Evolutionary conservation across 2,329 filamentous ascomycete species (phyloP), one percentile per base, ranked within the genome.

Genomic region (Claviceps sorghi): DNA sequence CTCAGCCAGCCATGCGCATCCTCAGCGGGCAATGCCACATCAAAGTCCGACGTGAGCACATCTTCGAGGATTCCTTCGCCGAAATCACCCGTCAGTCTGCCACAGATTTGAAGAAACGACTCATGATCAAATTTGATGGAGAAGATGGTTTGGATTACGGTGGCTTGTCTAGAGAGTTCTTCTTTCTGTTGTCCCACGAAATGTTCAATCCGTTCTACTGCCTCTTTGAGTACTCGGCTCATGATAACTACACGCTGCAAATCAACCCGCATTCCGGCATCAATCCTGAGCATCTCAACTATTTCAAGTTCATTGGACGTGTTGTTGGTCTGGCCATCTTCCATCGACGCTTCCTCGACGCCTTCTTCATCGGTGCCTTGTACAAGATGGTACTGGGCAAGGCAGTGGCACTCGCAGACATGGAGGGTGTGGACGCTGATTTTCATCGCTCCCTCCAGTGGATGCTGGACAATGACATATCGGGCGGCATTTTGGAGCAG

Each of bases 191-290:
- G 52, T 97, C 91, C 17, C 93, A 98, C 72, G 93, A 98, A 74
- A 98, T 98, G 93, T 98, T 98, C 75, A 98, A 98, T 69, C 93
- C 93, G 34, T 98, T 98, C 73, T 98, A 98, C 74, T 98, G 93
- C 68, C 77, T 98, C 51, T 98, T 98, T 75, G 93, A 98, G 72
- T 98, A 98, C 70, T 97, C 93, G 29, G 93, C 93, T 41, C 93
- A 98, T 75, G 93, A 98, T 80, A 98, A 98, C 73, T 98, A 98
- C 73, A 98, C 93, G 32, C 84, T 98, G 52, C 93, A 98, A 72
- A 98, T 98, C 75, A 98, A 98, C 73, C 93, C 93, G 46, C 93
- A 98, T 69, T 98, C 93, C 21, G 93, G 93, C 58, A 97, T 98
- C 71, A 98, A 98, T 70, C 93, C 93, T 1, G 93, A 98, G 71